Evolutionary conservation across 768 basidiomycete genomes (phyloP).

Genomic region (Tylopilus rubrobrunneus): DNA sequence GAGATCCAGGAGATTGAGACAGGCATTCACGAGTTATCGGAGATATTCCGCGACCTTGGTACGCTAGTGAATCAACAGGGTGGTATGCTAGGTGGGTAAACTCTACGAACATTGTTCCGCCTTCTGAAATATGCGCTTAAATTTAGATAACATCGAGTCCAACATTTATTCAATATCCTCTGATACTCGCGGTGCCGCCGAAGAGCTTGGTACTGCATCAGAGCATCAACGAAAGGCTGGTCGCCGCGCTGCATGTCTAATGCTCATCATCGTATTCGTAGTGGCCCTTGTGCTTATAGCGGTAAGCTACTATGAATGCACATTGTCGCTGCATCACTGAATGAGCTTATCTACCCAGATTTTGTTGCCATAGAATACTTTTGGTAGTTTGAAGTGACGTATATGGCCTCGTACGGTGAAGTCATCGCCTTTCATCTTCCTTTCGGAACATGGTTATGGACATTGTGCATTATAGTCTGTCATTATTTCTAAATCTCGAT

Average conservation of each 20-base stretch:
- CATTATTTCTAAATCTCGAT: constrained; percentile 28
- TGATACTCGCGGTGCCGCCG: constrained; percentile 78
- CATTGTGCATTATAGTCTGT: constrained; percentile 14
- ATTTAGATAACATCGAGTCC: constrained; percentile 87
- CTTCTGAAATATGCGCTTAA: background rate
- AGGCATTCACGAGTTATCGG: constrained; percentile 92
- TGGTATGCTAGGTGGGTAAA: constrained; percentile 78
- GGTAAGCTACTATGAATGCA: constrained; percentile 49
- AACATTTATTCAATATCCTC: constrained; percentile 85
- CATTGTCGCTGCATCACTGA: background rate
- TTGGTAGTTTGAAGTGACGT: background rate
- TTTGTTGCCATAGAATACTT: constrained; percentile 20
- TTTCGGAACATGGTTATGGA: constrained; percentile 12
- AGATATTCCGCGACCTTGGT: constrained; percentile 95
- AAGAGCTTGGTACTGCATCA: constrained; percentile 84
- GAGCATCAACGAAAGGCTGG: constrained; percentile 96
- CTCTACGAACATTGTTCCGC: background rate
- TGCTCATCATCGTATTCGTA: constrained; percentile 84
- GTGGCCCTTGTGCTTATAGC: constrained; percentile 86
- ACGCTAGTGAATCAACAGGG: constrained; percentile 95
- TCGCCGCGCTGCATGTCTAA: constrained; percentile 81
- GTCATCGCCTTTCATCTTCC: background rate
- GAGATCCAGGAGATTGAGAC: constrained; percentile 97
- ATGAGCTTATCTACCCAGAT: constrained; percentile 9
- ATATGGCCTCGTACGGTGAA: constrained; percentile 7